These are phyloP conservation scores for Inga oerstediana DNA, from an alignment of 306 rosid species.

Conservation along the genomic window DNA sequence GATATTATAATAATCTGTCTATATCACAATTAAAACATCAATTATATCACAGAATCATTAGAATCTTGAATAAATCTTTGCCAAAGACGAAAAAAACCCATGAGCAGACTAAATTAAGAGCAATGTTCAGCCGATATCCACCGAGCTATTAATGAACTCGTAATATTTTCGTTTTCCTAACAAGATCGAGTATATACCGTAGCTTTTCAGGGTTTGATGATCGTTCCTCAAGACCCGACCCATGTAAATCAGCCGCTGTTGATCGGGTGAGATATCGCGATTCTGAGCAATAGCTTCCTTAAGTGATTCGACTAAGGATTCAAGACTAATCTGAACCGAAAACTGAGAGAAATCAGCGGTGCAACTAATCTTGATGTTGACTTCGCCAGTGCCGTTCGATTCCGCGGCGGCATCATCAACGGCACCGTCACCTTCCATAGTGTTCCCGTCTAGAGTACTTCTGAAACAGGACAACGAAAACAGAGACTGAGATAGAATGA, in stretches of 20 bases:
- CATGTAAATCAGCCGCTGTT: constrained; percentile 80
- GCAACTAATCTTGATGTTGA: constrained; percentile 49
- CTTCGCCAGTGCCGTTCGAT: constrained; percentile 33
- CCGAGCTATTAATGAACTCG: constrained; percentile 14
- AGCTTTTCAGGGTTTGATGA: constrained; percentile 63
- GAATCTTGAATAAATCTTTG: background rate
- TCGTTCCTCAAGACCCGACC: constrained; percentile 81
- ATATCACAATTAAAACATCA: constrained; percentile 3
- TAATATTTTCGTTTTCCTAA: background rate
- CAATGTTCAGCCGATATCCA: background rate
- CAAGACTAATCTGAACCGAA: constrained; percentile 42
- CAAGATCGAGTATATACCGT: constrained; percentile 52
- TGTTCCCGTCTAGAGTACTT: background rate
- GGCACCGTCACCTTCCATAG: constrained; percentile 27
- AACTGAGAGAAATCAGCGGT: constrained; percentile 58
- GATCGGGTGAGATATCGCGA: constrained; percentile 58
- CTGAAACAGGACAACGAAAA: background rate
- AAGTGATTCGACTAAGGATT: constrained; percentile 54
- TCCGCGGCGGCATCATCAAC: constrained; percentile 20
- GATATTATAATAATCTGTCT: background rate
- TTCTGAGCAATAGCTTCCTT: constrained; percentile 52
- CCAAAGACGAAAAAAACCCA: background rate
- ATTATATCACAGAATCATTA: background rate
- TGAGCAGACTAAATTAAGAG: background rate
- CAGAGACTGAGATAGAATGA: background rate